A percentile compares a stretch with the other conserved stretches of the same genome.
phyloP scores from a whole-genome alignment of 768 basidiomycete genomes.

The Lentinula edodes region DNA sequence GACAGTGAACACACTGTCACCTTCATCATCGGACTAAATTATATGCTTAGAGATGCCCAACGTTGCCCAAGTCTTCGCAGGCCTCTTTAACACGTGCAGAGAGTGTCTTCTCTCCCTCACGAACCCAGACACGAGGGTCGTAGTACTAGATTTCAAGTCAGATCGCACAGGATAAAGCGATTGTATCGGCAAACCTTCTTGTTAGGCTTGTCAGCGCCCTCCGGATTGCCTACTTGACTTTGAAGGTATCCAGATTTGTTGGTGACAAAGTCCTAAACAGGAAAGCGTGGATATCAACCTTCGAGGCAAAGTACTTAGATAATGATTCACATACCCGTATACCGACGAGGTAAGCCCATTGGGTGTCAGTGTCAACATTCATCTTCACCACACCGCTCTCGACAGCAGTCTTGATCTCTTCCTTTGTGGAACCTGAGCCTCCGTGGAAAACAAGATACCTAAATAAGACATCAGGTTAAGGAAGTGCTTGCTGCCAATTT shows the following conservation, averaged over 20 bases:
- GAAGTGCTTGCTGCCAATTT: background rate
- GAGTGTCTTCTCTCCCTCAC: conserved; percentile 97
- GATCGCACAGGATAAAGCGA: background rate
- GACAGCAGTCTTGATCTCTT: conserved; percentile 93
- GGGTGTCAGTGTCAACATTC: conserved; percentile 97
- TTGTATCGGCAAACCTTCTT: conserved; percentile 67
- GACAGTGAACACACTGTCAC: background rate
- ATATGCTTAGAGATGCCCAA: conserved; percentile 18
- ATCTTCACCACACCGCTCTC: conserved; percentile 94
- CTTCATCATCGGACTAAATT: too few relatives aligned
- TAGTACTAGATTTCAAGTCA: conserved; percentile 50
- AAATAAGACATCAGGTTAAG: background rate
- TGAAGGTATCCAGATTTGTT: conserved; percentile 86
- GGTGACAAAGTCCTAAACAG: conserved; percentile 68
- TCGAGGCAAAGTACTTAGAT: background rate
- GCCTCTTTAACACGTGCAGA: conserved; percentile 84
- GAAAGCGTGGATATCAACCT: background rate
- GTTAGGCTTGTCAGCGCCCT: conserved; percentile 96
- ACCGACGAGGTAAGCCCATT: conserved; percentile 86
- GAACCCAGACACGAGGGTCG: conserved; percentile 97
- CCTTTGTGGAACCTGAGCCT: conserved; percentile 94
- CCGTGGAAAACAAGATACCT: conserved; percentile 99
- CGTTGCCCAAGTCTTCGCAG: conserved; percentile 82
- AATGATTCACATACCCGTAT: conserved; percentile 51
- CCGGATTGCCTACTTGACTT: conserved; percentile 95